These are phyloP conservation scores for Pinus taeda DNA, from an alignment of 75 land plant genomes.

Conservation along the genomic window DNA sequence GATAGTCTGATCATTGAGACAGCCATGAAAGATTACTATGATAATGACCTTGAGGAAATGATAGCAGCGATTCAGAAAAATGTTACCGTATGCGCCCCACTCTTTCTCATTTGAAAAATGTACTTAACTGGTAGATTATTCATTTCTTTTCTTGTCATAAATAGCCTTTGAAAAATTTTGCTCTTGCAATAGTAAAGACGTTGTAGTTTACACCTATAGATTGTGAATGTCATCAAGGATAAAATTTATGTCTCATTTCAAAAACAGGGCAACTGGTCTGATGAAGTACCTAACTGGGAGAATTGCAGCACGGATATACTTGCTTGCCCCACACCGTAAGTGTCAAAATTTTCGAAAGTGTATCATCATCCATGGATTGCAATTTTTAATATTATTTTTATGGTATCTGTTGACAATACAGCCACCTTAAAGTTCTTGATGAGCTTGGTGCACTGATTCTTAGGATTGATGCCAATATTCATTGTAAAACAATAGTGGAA, in stretches of 20 bases:
- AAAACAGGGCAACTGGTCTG: constrained; percentile 26
- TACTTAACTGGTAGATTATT: not conserved
- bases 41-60: constrained; percentile 23
- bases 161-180: not conserved
- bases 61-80: constrained; percentile 36
- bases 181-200: not conserved
- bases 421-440: too few relatives aligned
- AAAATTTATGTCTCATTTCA: not conserved
- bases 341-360: not conserved
- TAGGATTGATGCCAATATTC: too few relatives aligned
- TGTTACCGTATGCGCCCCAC: constrained; percentile 38
- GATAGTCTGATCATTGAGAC: constrained; percentile 43
- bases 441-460: too few relatives aligned
- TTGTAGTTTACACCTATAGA: not conserved
- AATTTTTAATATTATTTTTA: too few relatives aligned
- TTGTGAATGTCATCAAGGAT: not conserved
- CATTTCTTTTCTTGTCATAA: not conserved
- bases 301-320: constrained; percentile 27
- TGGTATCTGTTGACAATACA: too few relatives aligned
- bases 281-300: constrained; percentile 35
- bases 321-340: constrained; percentile 67
- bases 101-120: not conserved
- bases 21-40: constrained; percentile 29
- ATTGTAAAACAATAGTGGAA: too few relatives aligned
- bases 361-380: not conserved